Conservation (phyloP, 768 basidiomycete genomes). For the Serendipita sp. region DNA sequence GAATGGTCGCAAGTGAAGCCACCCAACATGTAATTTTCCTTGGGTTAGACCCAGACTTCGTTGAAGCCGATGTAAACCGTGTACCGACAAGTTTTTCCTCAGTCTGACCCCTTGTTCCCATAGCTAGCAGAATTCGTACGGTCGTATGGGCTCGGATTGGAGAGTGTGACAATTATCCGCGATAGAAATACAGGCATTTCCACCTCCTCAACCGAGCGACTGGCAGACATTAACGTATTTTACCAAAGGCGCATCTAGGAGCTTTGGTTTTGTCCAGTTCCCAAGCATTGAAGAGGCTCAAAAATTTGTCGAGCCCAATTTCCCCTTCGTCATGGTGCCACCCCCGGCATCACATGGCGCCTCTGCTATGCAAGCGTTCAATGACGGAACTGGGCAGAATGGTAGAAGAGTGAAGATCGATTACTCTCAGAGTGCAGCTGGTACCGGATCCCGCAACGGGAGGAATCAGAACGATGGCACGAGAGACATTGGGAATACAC, state of each 20-base stretch:
- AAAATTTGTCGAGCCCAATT: slow-evolving; percentile 78
- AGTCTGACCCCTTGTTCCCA: slow-evolving; percentile 15
- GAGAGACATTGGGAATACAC: slow-evolving; percentile 81
- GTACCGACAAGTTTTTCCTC: slow-evolving; percentile 13
- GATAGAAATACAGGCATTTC: slow-evolving; percentile 93
- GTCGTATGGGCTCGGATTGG: slow-evolving; percentile 54
- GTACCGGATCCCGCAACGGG: slow-evolving; percentile 39
- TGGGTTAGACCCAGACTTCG: slow-evolving; percentile 81
- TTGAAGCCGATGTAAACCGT: slow-evolving; percentile 75
- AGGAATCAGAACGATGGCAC: slow-evolving; percentile 75
- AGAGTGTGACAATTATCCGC: slow-evolving; percentile 88
- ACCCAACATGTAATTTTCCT: slow-evolving; percentile 92
- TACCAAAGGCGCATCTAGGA: slow-evolving; percentile 82
- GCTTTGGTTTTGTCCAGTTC: slow-evolving; percentile 96
- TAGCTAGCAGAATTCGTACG: slow-evolving; percentile 70
- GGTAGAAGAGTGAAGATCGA: slow-evolving; percentile 90
- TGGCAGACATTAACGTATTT: slow-evolving; percentile 47
- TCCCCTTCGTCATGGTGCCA: slow-evolving; percentile 85
- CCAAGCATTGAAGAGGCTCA: slow-evolving; percentile 69
- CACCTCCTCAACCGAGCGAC: slow-evolving; percentile 51
- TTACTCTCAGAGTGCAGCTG: slow-evolving; percentile 73
- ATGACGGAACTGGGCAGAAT: slow-evolving; percentile 56
- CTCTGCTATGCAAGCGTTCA: slow-evolving; percentile 50
- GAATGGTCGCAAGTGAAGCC: slow-evolving; percentile 70
- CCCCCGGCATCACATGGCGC: slow-evolving; percentile 80